Evolutionary conservation across 805 yeast species (phyloP).

Genomic region (Ogataea neopini): DNA sequence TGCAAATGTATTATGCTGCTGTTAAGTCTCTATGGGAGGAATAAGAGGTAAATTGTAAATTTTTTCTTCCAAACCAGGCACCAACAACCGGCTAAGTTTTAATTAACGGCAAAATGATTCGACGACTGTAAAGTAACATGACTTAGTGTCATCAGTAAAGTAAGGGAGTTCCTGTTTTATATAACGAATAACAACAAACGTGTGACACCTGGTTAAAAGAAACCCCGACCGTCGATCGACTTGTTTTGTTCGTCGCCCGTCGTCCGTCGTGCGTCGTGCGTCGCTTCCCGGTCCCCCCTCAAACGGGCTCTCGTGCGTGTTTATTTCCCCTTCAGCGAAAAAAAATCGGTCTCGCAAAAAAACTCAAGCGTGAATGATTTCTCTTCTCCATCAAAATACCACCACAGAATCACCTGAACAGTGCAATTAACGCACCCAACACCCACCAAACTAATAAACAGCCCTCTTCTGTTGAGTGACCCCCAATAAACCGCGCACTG

Average conservation of each 20-base stretch:
- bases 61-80: too few relatives aligned
- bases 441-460: neutral
- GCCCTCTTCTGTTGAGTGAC: neutral
- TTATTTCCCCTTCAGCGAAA: constrained; percentile 2
- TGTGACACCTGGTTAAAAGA: too few relatives aligned
- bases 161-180: too few relatives aligned
- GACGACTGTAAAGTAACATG: too few relatives aligned
- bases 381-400: neutral
- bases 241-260: neutral
- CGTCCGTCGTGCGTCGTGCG: neutral
- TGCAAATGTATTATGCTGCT: too few relatives aligned
- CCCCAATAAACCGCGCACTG: neutral
- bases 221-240: too few relatives aligned
- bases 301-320: constrained; percentile 1
- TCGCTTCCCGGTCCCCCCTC: neutral
- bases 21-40: too few relatives aligned
- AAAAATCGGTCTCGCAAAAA: constrained; percentile 3
- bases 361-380: neutral
- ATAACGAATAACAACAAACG: too few relatives aligned
- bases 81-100: too few relatives aligned
- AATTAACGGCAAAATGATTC: too few relatives aligned
- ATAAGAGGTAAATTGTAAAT: too few relatives aligned
- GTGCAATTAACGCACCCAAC: neutral
- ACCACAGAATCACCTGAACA: neutral
- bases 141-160: too few relatives aligned